phyloP scores from a whole-genome alignment of 78 protist genomes.

The Dictyostelium brefeldianum region DNA sequence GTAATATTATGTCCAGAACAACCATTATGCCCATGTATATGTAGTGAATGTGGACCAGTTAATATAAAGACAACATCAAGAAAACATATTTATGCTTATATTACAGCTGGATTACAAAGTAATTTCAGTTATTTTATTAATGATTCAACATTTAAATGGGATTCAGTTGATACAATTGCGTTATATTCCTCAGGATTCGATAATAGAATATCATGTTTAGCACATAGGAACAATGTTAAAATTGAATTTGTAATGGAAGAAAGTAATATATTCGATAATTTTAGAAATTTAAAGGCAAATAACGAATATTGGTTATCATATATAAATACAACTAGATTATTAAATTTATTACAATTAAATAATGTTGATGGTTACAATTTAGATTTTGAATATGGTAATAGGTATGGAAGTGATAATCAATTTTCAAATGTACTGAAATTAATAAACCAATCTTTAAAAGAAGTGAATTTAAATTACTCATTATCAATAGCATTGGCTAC shows the following conservation, averaged over 20 bases:
- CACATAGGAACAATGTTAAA: neutral
- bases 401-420: neutral
- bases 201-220: neutral
- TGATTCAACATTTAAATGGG: constrained; percentile 1
- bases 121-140: neutral
- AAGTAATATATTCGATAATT: neutral
- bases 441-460: neutral
- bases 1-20: neutral
- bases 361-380: neutral
- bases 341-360: neutral
- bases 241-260: neutral
- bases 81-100: neutral
- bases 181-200: neutral
- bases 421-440: neutral
- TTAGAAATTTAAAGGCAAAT: neutral
- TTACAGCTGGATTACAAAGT: neutral
- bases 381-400: neutral
- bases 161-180: neutral
- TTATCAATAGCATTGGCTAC: neutral
- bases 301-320: neutral
- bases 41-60: constrained; percentile 4
- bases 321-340: neutral
- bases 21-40: neutral
- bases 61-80: neutral
- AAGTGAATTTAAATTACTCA: neutral